Evolutionary conservation across 192 early-diverging fungal genomes (phyloP), one percentile per base, ranked within the genome.

Genomic region (Linnemannia exigua): DNA sequence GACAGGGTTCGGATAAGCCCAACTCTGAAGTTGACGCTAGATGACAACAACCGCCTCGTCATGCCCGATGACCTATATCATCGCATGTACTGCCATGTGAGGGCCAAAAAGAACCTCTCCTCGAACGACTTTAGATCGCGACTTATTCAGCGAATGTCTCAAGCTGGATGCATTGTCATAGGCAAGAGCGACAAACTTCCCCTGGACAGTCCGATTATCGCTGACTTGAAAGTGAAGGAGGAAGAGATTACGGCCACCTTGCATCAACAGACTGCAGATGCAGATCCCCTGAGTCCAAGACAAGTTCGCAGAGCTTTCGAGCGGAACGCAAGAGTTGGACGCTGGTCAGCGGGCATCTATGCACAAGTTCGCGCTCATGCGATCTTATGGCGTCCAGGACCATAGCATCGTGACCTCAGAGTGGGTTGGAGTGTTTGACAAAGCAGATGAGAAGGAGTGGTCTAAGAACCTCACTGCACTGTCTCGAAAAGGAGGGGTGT

Each of bases 151-250:
- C 54, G 33, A 44, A 66, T 75, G 52, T 52, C 28, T 16, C 54
- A 75, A 20, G 74, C 58, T 46, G 74, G 74, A 63, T 76, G 74
- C 25, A 74, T 33, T 74, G 33, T 74, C 35, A 51, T 6, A 61
- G 51, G 72, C 36, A 36, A 25, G 22, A 15, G 36, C 12, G 33
- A 36, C 38, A 44, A 70, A 28, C 36, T 54, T 61, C 28, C 72
- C 35, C 8, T 22, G 14, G 72, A 36, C 31, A 38, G 38, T 46
- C 36, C 17, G 44, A n/a, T 46, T 46, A 38, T 67, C 22, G 38
- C 31, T 17, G 6, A 17, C 38, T 16, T 41, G 25, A 63, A 76
- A 47, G 31, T 7, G 14, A 31, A n/a, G 36, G 12, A 47, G 61
- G 36, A 63, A 67, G 41, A 67, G 37, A 76, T 76, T 66, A 44